Evolutionary conservation across 2,329 filamentous ascomycete genomes (phyloP), one percentile per base, ranked within the genome.

Genomic region (Anthostomella pinea): DNA sequence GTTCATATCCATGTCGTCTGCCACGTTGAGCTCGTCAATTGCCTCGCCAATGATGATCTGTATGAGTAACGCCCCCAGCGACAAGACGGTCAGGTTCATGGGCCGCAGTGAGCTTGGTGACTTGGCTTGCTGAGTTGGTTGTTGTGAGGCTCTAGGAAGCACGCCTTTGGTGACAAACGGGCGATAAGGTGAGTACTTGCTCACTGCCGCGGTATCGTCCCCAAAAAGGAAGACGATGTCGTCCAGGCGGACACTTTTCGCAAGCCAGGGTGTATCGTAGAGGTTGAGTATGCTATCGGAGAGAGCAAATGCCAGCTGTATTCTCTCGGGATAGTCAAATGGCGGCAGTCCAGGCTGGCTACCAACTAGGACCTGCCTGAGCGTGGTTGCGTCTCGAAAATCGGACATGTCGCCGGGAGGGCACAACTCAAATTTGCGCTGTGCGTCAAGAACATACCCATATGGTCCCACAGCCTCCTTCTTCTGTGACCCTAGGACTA

Each of bases 241-340:
- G 24, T 43, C 30, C 6, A 39, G 37, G n/a, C 25, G 30, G 15
- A 43, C 11, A 10, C 13, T 25, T 15, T 29, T 29, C 15, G 19
- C 7, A 25, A 43, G 4, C 37, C 33, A 36, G n/a, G 28, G 15
- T 7, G 32, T 39, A 2, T 32, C 32, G 15, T 30, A 7, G 4
- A 43, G 17, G 16, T 35, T 15, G 20, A 39, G 29, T 8, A 33
- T 10, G 21, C 27, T 33, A 17, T n/a, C 20, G 30, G 36, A 35
- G 6, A 35, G 40, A 24, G 19, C 35, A n/a, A 43, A 28, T 9
- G 35, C 35, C 13, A 35, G 9, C 15, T 20, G 22, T 3, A 42
- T 4, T 17, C 10, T 29, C 10, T 39, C 35, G 9, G 29, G 2
- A 11, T 34, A 28, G 9, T 17, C 16, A 19, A 32, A 35, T 10